These are phyloP conservation scores for Oryza nivara DNA, from an alignment of 176 grass and related monocot genomes.

Conservation along the genomic window DNA sequence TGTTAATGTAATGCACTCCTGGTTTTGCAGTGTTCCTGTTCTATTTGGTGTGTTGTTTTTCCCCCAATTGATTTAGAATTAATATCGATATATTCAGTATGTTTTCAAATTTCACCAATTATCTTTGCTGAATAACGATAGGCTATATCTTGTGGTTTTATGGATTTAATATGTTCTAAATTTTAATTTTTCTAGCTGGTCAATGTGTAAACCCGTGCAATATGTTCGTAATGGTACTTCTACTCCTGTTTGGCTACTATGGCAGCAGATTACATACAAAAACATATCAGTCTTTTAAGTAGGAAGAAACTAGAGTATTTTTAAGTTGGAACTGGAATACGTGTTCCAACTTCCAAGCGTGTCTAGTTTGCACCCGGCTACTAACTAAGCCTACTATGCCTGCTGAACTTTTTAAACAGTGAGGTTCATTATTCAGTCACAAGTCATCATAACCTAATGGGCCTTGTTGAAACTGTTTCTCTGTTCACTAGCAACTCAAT, in stretches of 20 bases:
- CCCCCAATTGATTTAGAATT: neutral
- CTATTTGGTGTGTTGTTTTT: neutral
- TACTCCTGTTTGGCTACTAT: neutral
- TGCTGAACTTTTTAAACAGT: neutral
- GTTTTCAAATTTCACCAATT: neutral
- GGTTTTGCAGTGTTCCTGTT: neutral
- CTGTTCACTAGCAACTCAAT: neutral
- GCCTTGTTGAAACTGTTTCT: neutral
- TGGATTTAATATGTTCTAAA: neutral
- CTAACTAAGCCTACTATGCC: neutral
- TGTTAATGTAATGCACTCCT: neutral
- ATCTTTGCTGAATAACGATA: neutral
- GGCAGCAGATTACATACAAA: too few relatives aligned
- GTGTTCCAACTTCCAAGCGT: too few relatives aligned
- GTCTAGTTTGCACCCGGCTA: neutral
- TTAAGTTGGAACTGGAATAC: too few relatives aligned
- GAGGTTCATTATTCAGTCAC: neutral
- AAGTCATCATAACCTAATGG: neutral
- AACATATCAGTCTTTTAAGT: too few relatives aligned
- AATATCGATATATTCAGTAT: neutral
- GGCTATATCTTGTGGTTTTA: constrained; percentile 20
- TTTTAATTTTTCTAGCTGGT: neutral
- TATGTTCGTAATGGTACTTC: neutral
- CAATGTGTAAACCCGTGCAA: neutral
- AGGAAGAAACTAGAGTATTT: too few relatives aligned